These are phyloP conservation scores for Spinellus fusiger DNA, from an alignment of 192 early-diverging fungal genomes.

Conservation along the genomic window DNA sequence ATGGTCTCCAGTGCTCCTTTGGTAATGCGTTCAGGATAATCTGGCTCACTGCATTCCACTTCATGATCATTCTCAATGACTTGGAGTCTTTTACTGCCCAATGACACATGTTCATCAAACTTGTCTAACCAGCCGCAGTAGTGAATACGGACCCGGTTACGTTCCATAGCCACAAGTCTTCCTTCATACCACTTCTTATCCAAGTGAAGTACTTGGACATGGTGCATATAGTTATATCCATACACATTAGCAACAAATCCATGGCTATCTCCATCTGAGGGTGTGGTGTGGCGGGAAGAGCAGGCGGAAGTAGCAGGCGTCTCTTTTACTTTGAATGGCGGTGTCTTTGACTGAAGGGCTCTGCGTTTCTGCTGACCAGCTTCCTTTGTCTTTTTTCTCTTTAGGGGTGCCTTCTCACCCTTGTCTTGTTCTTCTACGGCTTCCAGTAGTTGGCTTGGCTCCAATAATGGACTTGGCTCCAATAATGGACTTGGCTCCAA, in stretches of 20 bases:
- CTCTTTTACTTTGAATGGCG: too few relatives aligned
- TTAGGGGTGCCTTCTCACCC: too few relatives aligned
- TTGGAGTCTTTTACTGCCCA: constrained; percentile 26
- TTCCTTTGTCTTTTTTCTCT: too few relatives aligned
- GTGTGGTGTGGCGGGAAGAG: background rate
- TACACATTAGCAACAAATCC: constrained; percentile 31
- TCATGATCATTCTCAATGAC: constrained; percentile 30
- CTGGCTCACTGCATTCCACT: constrained; percentile 23
- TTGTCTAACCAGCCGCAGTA: constrained; percentile 30
- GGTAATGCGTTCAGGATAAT: constrained; percentile 12
- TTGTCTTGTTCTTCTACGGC: too few relatives aligned
- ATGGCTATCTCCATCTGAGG: background rate
- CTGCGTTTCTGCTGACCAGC: too few relatives aligned
- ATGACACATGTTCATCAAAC: constrained; percentile 29
- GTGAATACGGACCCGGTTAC: constrained; percentile 29
- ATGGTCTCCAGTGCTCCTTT: background rate
- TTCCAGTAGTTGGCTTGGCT: too few relatives aligned
- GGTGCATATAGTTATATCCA: constrained; percentile 34
- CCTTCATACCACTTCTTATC: constrained; percentile 33
- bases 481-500: too few relatives aligned
- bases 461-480: too few relatives aligned
- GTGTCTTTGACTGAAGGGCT: too few relatives aligned
- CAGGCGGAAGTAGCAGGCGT: background rate
- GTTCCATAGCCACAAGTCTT: constrained; percentile 29
- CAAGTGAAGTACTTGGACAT: constrained; percentile 34